phyloP scores from a whole-genome alignment of 163 green algal genomes.

The Chlorella variabilis region DNA sequence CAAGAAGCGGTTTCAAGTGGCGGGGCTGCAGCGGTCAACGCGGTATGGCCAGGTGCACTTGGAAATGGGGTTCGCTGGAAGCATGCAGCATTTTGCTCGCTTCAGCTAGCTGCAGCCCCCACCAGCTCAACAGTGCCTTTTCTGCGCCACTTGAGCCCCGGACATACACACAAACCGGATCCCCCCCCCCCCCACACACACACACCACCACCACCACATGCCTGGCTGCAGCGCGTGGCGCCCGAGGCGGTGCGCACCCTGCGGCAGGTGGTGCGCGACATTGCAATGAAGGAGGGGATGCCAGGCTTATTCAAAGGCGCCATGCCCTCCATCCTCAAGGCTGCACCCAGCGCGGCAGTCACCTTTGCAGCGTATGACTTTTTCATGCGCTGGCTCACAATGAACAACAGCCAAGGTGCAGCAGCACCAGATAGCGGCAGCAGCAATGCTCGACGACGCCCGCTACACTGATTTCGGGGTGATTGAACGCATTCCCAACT shows the following conservation, averaged over 20 bases:
- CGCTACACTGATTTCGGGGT: too few species aligned
- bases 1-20: slow-evolving; percentile 73
- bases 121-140: too few species aligned
- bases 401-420: too few species aligned
- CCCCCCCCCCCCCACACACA: too few species aligned
- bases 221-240: slow-evolving; percentile 44
- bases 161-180: too few species aligned
- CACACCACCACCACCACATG: too few species aligned
- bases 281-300: slow-evolving; percentile 56
- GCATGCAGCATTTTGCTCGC: not conserved
- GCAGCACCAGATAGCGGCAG: not conserved
- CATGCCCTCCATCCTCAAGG: slow-evolving; percentile 81
- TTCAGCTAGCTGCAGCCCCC: too few species aligned
- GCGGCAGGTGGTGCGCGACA: slow-evolving; percentile 47
- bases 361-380: slow-evolving; percentile 94
- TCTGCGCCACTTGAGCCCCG: too few species aligned
- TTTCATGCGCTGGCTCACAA: slow-evolving; percentile 22
- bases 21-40: slow-evolving; percentile 53
- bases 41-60: slow-evolving; percentile 59
- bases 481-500: too few species aligned
- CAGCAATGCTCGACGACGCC: too few species aligned
- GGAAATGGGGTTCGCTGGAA: not conserved
- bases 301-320: slow-evolving; percentile 83
- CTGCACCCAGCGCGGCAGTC: slow-evolving; percentile 89
- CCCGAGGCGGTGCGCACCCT: slow-evolving; percentile 41